Conservation (phyloP, 345 rosid genomes). For the Erucastrum elatum region DNA sequence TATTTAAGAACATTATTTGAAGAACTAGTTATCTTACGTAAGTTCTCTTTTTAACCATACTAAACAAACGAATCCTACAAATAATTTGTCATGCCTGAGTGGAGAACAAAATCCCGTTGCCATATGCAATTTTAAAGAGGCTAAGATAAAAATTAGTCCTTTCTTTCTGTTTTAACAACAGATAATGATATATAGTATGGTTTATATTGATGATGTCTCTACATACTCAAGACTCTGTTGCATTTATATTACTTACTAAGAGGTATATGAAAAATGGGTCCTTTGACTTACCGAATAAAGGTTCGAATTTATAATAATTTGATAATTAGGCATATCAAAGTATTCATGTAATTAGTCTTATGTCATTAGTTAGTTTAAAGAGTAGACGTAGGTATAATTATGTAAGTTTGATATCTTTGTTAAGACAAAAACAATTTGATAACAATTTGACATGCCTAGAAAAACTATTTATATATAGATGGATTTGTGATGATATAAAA, state of each 20-base stretch:
- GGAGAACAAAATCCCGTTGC: neutral
- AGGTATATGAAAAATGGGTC: neutral
- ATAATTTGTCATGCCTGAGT: neutral
- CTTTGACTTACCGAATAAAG: neutral
- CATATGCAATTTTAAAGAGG: neutral
- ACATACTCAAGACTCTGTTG: no score
- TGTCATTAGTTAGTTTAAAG: neutral
- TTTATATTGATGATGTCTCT: no score
- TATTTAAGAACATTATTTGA: neutral
- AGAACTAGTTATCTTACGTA: constrained; percentile 12
- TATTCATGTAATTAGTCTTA: neutral
- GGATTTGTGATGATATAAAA: neutral
- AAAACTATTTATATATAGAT: no score
- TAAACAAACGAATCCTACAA: constrained; percentile 8
- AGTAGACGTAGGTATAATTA: no score
- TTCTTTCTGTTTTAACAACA: no score
- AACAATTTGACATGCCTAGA: no score
- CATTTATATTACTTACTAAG: no score
- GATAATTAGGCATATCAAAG: neutral
- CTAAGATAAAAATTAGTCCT: neutral
- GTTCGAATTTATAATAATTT: neutral
- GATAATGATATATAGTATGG: no score
- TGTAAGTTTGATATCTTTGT: no score
- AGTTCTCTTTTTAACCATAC: neutral
- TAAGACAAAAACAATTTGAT: neutral